phyloP scores from a whole-genome alignment of 805 yeast genomes.

The Pichia kluyveri region DNA sequence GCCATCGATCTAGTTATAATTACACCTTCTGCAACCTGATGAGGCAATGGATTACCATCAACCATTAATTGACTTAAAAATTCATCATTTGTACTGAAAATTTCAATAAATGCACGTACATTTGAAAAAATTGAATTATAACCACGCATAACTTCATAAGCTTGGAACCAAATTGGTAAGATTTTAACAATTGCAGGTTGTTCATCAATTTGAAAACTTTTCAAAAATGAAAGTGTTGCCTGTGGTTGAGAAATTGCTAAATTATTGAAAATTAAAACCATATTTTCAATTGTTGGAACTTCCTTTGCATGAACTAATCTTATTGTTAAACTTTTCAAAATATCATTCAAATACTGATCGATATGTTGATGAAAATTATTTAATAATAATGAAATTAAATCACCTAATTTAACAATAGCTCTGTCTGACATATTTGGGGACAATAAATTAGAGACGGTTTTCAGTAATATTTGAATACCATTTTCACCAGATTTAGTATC shows the following conservation, averaged over 20 bases:
- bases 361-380: conserved; percentile 29
- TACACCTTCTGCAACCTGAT: conserved; percentile 39
- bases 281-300: conserved; percentile 65
- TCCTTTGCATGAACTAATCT: conserved; percentile 62
- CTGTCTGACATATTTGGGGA: conserved; percentile 67
- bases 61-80: conserved; percentile 47
- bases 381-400: conserved; percentile 24
- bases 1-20: conserved; percentile 86
- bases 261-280: conserved; percentile 67
- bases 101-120: conserved; percentile 60
- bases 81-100: conserved; percentile 51
- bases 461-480: conserved; percentile 51
- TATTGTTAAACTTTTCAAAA: conserved; percentile 65
- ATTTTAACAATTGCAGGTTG: conserved; percentile 43
- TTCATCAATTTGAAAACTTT: conserved; percentile 25
- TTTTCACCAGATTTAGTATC: conserved; percentile 28
- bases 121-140: conserved; percentile 58
- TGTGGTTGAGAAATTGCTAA: conserved; percentile 54
- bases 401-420: conserved; percentile 76
- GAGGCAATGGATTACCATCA: conserved; percentile 68
- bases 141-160: conserved; percentile 77
- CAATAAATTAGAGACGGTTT: conserved; percentile 58
- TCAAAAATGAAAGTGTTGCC: conserved; percentile 56
- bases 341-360: conserved; percentile 38
- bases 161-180: conserved; percentile 72